phyloP scores from a whole-genome alignment of 2,329 filamentous ascomycete genomes.

The Cordyceps pruinosa region DNA sequence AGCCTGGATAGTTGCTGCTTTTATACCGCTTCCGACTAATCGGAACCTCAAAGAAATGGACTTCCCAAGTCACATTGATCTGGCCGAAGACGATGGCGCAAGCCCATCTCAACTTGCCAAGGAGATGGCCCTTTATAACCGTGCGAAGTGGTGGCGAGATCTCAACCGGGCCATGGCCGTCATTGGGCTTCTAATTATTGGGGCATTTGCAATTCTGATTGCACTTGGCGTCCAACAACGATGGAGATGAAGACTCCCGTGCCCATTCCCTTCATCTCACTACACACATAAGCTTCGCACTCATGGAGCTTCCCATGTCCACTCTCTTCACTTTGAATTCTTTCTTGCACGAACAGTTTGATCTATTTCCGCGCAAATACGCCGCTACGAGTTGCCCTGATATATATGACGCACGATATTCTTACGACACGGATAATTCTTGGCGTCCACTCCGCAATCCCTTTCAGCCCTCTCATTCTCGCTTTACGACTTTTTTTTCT shows the following conservation, averaged over 20 bases:
- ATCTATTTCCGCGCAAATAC: neutral
- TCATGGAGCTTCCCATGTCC: neutral
- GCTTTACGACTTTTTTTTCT: slow-evolving; percentile 11
- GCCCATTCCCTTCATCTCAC: neutral
- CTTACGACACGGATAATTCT: neutral
- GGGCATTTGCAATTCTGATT: slow-evolving; percentile 43
- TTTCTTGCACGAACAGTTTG: neutral
- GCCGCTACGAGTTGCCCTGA: neutral
- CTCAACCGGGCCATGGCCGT: slow-evolving; percentile 54
- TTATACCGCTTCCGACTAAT: slow-evolving; percentile 62
- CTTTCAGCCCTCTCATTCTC: slow-evolving; percentile 12
- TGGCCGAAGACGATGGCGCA: slow-evolving; percentile 27
- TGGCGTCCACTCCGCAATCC: slow-evolving; percentile 4
- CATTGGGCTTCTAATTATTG: slow-evolving; percentile 47
- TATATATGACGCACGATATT: neutral
- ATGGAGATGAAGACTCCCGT: slow-evolving; percentile 29
- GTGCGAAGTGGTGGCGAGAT: slow-evolving; percentile 53
- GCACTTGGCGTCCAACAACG: slow-evolving; percentile 45
- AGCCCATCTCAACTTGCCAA: slow-evolving; percentile 30
- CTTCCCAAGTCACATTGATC: slow-evolving; percentile 32
- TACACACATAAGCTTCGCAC: neutral
- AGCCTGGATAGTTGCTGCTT: slow-evolving; percentile 76
- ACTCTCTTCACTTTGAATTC: neutral
- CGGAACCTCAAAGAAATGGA: slow-evolving; percentile 46
- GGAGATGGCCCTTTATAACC: slow-evolving; percentile 40